Base-by-base conservation (phyloP, 345 rosid genomes). In the Turnera subulata region DNA sequence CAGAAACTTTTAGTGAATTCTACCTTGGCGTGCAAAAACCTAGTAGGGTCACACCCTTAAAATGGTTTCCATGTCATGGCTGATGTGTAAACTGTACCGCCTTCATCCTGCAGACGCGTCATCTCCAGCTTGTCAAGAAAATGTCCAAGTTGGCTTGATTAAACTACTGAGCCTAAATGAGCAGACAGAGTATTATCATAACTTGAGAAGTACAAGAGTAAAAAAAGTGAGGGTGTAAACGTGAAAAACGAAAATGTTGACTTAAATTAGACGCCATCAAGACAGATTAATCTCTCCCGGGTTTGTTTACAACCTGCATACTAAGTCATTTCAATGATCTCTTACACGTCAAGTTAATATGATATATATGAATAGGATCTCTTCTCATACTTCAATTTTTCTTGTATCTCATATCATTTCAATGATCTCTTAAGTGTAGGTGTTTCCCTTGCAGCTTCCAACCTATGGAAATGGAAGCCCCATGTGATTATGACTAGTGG, bases 1-100 rank as follows among this genome's bases (percentile, higher is more conserved):
- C 4, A 8, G 8, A 8, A n/a, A 24, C 25, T 50, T 24, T 11
- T 5, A 17, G 55, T 50, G 35, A 24, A 25, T 29, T 51, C 29
- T 51, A 22, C 19, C 3, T 6, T 2, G 20, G 35, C 13, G 29
- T 22, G 59, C 37, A 16, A 14, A 5, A 20, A 46, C 22, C n/a
- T n/a, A 46, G 32, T 35, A 44, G 58, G 29, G 1, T 35, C 58
- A 20, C 11, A 23, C n/a, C n/a, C 55, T 42, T 32, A 2, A 44
- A 59, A 61, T 79, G 85, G 73, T 47, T 74, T 58, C 72, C 78
- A 72, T 45, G 79, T 77, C 85, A 80, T 55, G 44, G 76, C 68
- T 62, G 78, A 72, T 64, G 74, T 18, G 26, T 63, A 43, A 38
- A 26, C 21, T 49, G 58, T 58, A 38, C 17, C n/a, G 6, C 40